Conservation (phyloP, 1,284 basidiomycete genomes). For the Takashimella tepidaria region DNA sequence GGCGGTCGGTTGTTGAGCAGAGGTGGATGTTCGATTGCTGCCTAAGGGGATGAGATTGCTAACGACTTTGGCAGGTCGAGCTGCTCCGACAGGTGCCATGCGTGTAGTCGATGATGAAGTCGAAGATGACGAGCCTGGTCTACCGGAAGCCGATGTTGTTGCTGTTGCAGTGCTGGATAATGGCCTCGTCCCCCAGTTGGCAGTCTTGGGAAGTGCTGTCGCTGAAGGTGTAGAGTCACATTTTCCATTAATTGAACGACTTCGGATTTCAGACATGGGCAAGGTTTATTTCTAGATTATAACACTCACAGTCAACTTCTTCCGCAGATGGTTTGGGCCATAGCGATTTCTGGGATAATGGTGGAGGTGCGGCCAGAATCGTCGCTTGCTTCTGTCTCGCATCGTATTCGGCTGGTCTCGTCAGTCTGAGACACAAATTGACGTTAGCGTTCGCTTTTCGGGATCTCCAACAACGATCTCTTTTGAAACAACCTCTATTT, state of each 20-base stretch:
- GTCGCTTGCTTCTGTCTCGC: constrained; percentile 39
- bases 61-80: constrained; percentile 32
- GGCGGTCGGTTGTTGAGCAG: neutral
- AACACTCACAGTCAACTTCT: constrained; percentile 33
- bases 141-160: neutral
- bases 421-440: constrained; percentile 33
- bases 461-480: too few relatives aligned
- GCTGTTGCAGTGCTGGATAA: neutral
- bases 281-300: neutral
- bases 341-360: constrained; percentile 26
- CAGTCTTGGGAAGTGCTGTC: constrained; percentile 66
- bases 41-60: constrained; percentile 37
- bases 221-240: constrained; percentile 19
- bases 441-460: too few relatives aligned
- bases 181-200: constrained; percentile 62
- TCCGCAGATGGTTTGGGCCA: constrained; percentile 39
- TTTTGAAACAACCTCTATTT: too few relatives aligned
- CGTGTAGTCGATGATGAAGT: constrained; percentile 8
- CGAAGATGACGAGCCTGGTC: constrained; percentile 8
- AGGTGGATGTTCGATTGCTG: constrained; percentile 17
- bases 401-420: constrained; percentile 43
- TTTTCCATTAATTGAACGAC: neutral
- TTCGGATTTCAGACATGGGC: constrained; percentile 10
- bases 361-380: constrained; percentile 21
- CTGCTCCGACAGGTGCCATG: constrained; percentile 18